These are phyloP conservation scores for Boletus tylopilopsis DNA, from an alignment of 768 basidiomycete species.

Conservation along the genomic window DNA sequence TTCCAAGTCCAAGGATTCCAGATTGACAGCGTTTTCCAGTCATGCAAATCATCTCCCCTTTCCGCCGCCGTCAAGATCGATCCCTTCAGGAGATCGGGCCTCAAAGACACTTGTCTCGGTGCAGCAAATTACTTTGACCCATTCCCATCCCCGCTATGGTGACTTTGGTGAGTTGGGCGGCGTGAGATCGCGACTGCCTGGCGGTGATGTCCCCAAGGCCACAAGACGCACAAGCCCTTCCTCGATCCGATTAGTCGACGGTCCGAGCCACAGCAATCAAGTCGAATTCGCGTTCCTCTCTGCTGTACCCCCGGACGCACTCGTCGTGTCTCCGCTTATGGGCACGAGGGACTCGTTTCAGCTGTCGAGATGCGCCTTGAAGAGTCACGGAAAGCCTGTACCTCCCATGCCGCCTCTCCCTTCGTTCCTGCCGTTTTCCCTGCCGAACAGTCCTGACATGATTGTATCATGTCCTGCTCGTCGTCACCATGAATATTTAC, in stretches of 20 bases:
- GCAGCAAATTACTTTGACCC: conserved; percentile 1
- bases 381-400: conserved; percentile 11
- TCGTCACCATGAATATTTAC: conserved; percentile 6
- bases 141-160: background rate
- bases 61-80: background rate
- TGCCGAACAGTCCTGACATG: background rate
- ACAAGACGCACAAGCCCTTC: conserved; percentile 14
- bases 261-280: conserved; percentile 8
- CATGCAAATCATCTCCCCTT: conserved; percentile 1
- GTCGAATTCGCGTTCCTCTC: conserved; percentile 25
- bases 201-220: background rate
- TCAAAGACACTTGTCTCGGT: background rate
- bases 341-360: conserved; percentile 30
- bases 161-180: conserved; percentile 6
- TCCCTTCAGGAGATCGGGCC: background rate
- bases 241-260: conserved; percentile 26
- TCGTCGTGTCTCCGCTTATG: conserved; percentile 20
- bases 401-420: conserved; percentile 24
- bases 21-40: conserved; percentile 9
- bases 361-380: conserved; percentile 16
- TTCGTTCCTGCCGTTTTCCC: conserved; percentile 7
- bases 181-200: background rate
- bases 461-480: too few species aligned
- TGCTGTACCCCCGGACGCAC: conserved; percentile 16
- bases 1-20: background rate